Evolutionary conservation across 176 grass and related monocot genomes (phyloP), one percentile per base, ranked within the genome.

Genomic region (Bonia amplexicaulis): DNA sequence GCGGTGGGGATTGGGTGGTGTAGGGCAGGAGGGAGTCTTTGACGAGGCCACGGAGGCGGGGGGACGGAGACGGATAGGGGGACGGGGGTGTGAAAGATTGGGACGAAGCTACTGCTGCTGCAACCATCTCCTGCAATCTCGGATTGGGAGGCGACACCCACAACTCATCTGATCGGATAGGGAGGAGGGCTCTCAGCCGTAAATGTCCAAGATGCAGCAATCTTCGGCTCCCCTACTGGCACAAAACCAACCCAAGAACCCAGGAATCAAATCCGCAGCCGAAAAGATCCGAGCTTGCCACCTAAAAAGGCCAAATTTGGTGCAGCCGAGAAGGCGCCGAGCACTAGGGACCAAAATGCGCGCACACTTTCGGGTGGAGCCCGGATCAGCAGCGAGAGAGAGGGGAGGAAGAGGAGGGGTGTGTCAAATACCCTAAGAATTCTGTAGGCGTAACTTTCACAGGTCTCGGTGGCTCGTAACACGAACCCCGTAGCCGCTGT

Each of bases 281-380:
- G 41, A 87, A 82, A 82, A 76, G 64, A 88, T 82, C 53, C 41
- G 53, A 77, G 52, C 29, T 69, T 66, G 37, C 37, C 40, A 83
- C 80, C 72, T 83, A 88, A 77, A 87, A 82, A 88, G 80, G 52
- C 79, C 41, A 62, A 82, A 77, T 88, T 88, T 88, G 80, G 73
- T 83, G 79, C 64, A 27, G 63, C 52, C 73, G 64, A 82, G 80
- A 88, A 82, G 86, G 52, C 80, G 83, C 73, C 86, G 63, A 77
- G 64, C 64, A 88, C 73, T 77, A 83, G 79, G 40, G 72, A 82
- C 64, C 79, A 76, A 83, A 62, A 42, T n/a, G 79, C 26, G 71
- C 33, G 22, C 62, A 52, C 79, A 52, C 80, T 83, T 76, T 44
- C 62, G 14, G 39, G 70, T 87, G 85, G 79, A 87, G 71, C 79